These are phyloP conservation scores for Beverwykella pulmonaria DNA, from an alignment of 495 filamentous ascomycete genomes.

Conservation along the genomic window DNA sequence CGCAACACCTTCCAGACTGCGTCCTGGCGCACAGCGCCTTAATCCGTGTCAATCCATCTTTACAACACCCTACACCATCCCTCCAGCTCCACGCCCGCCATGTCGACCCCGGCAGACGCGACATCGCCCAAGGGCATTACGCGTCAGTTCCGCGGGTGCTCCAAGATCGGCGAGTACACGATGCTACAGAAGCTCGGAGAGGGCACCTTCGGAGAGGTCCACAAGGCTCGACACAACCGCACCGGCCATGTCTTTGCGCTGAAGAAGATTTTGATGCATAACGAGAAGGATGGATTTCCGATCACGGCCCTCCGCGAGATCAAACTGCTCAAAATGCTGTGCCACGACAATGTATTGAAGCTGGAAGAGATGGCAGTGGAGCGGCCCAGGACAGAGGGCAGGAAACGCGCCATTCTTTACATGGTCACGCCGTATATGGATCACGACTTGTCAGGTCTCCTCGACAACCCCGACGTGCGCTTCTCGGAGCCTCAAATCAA, in stretches of 20 bases:
- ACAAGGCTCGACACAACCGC: slow-evolving; percentile 79
- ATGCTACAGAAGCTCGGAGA: slow-evolving; percentile 91
- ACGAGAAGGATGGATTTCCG: slow-evolving; percentile 81
- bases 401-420: slow-evolving; percentile 86
- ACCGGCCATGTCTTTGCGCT: slow-evolving; percentile 76
- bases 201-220: slow-evolving; percentile 96
- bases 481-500: slow-evolving; percentile 92
- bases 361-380: slow-evolving; percentile 97
- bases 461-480: slow-evolving; percentile 88
- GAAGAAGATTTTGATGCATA: slow-evolving; percentile 93
- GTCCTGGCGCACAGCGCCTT: background rate
- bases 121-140: slow-evolving; percentile 37
- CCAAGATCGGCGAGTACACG: slow-evolving; percentile 84
- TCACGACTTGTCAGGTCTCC: slow-evolving; percentile 91
- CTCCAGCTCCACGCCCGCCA: slow-evolving; percentile 25
- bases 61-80: no score
- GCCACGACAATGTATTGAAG: slow-evolving; percentile 82
- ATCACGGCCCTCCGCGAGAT: slow-evolving; percentile 85
- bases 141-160: slow-evolving; percentile 77
- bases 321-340: slow-evolving; percentile 92
- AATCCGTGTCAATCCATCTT: background rate
- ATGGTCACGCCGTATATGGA: slow-evolving; percentile 99
- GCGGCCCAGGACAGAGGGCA: slow-evolving; percentile 70
- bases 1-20: background rate
- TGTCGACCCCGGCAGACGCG: slow-evolving; percentile 46